Conservation (phyloP, 1,284 basidiomycete genomes). For the Pyrrhoderma noxium region DNA sequence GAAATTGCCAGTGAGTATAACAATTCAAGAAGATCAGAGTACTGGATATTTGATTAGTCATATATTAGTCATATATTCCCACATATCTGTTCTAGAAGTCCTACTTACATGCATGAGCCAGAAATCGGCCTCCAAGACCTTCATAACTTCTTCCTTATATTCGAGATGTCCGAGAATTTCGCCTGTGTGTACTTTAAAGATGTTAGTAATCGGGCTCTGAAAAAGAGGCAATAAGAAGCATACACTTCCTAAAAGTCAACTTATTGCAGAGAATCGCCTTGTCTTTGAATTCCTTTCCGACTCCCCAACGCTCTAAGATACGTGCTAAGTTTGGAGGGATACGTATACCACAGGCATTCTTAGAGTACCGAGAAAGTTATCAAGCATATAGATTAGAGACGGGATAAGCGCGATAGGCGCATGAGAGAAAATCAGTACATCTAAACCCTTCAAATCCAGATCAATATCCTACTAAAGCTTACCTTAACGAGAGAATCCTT, state of each 20-base stretch:
- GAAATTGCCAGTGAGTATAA: conserved; percentile 39
- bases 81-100: conserved; percentile 13
- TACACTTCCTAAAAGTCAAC: conserved; percentile 15
- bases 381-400: neutral
- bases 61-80: conserved; percentile 2
- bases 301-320: conserved; percentile 25
- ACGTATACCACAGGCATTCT: conserved; percentile 29
- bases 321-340: conserved; percentile 27
- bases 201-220: neutral
- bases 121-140: conserved; percentile 48
- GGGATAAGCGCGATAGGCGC: neutral
- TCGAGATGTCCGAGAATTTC: conserved; percentile 38
- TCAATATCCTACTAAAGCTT: neutral
- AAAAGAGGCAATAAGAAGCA: neutral
- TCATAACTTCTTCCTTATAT: conserved; percentile 47
- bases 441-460: too few relatives aligned
- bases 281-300: conserved; percentile 22
- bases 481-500: conserved; percentile 31
- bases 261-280: conserved; percentile 15
- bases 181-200: conserved; percentile 36
- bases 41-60: conserved; percentile 25
- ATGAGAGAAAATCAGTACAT: too few relatives aligned
- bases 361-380: conserved; percentile 5
- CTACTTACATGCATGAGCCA: conserved; percentile 18
- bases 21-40: conserved; percentile 38